These are phyloP conservation scores for Fagopyrum tataricum DNA, from an alignment of 148 eudicot species.

Conservation along the genomic window DNA sequence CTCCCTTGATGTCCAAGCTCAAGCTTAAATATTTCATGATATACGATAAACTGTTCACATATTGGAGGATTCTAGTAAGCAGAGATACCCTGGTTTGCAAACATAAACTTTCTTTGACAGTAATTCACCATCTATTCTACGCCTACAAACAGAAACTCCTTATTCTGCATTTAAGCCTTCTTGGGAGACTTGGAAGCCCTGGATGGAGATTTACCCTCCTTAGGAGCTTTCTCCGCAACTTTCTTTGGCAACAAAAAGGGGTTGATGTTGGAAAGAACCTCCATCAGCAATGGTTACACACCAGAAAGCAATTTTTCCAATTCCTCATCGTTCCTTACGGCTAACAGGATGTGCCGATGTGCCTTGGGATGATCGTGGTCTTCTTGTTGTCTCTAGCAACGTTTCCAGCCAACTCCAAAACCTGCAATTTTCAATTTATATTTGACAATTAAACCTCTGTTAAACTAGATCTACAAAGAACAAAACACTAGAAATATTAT, in stretches of 20 bases:
- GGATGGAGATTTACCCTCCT: no score
- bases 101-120: background rate
- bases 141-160: background rate
- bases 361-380: background rate
- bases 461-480: background rate
- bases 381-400: background rate
- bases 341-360: background rate
- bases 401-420: conserved; percentile 3
- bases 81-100: no score
- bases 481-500: background rate
- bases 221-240: background rate
- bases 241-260: background rate
- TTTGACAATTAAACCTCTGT: no score
- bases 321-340: background rate
- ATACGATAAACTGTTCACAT: no score
- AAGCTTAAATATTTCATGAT: no score
- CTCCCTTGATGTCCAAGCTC: no score
- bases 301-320: background rate
- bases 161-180: background rate
- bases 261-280: background rate
- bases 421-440: background rate
- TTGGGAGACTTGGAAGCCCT: background rate
- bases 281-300: conserved; percentile 3
- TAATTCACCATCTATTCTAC: background rate
- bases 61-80: no score